A percentile compares a stretch with the other conserved stretches of the same genome.
Conservation (phyloP, 208 protist species). For the Leishmania gerbilli region DNA sequence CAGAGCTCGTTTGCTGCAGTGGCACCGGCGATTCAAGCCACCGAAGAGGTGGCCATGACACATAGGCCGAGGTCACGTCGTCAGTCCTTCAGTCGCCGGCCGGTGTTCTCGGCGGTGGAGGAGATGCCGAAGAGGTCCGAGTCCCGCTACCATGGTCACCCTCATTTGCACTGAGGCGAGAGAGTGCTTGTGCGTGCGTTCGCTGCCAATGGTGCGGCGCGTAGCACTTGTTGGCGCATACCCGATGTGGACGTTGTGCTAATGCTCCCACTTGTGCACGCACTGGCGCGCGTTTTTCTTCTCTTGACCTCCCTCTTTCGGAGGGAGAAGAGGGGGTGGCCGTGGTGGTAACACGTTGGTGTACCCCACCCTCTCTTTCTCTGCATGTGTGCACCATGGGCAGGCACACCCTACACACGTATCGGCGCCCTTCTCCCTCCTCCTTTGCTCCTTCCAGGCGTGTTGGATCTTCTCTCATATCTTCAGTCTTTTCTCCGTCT, state of each 20-base stretch:
- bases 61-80: background rate
- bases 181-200: background rate
- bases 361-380: background rate
- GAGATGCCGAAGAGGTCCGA: conserved; percentile 12
- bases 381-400: background rate
- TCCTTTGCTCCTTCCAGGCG: background rate
- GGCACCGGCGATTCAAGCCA: conserved; percentile 11
- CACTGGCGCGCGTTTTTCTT: background rate
- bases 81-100: conserved; percentile 27
- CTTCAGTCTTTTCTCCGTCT: background rate
- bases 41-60: conserved; percentile 13
- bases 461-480: background rate
- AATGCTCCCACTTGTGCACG: background rate
- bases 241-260: background rate
- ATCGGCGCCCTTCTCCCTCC: background rate
- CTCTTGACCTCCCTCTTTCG: background rate
- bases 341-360: background rate
- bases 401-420: background rate
- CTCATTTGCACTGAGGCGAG: background rate
- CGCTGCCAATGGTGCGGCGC: background rate
- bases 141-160: conserved; percentile 4
- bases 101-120: conserved; percentile 31
- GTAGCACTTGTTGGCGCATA: background rate
- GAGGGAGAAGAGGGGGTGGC: background rate
- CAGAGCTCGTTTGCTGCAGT: conserved; percentile 15